Conservation (phyloP, 1,284 basidiomycete genomes). For the Tausonia pullulans region DNA sequence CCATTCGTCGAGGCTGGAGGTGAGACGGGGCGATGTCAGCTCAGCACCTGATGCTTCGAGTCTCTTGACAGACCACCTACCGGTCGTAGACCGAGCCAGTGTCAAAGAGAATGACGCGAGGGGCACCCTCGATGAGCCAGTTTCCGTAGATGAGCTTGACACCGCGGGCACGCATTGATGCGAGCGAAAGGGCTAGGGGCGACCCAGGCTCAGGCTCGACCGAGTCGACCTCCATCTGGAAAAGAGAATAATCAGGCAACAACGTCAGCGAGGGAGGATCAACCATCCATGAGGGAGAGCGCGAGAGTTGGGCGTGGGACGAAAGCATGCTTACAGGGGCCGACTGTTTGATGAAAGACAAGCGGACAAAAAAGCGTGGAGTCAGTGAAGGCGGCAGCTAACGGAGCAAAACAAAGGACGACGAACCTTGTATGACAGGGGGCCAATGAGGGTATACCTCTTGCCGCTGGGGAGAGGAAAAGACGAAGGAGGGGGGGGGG, state of each 20-base stretch:
- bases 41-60: not conserved
- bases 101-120: slow-evolving; percentile 89
- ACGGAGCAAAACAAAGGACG: not conserved
- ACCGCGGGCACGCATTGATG: slow-evolving; percentile 70
- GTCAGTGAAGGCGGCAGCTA: not conserved
- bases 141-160: slow-evolving; percentile 91
- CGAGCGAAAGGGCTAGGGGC: slow-evolving; percentile 56
- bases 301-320: not conserved
- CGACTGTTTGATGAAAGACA: not conserved
- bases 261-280: not conserved
- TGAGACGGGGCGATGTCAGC: not conserved
- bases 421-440: slow-evolving; percentile 70
- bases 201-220: slow-evolving; percentile 58
- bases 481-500: not conserved
- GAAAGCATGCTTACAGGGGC: slow-evolving; percentile 1
- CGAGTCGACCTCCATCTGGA: slow-evolving; percentile 91
- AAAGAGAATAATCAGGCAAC: not conserved
- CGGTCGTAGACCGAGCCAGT: slow-evolving; percentile 71
- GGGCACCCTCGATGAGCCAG: slow-evolving; percentile 95
- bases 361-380: no score
- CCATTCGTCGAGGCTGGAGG: slow-evolving; percentile 79
- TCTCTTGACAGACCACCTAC: slow-evolving; percentile 20
- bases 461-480: slow-evolving; percentile 42
- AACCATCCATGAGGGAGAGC: not conserved
- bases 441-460: slow-evolving; percentile 87